Evolutionary conservation across 139 green algal genomes (phyloP).

Genomic region (Tetraselmis striata): DNA sequence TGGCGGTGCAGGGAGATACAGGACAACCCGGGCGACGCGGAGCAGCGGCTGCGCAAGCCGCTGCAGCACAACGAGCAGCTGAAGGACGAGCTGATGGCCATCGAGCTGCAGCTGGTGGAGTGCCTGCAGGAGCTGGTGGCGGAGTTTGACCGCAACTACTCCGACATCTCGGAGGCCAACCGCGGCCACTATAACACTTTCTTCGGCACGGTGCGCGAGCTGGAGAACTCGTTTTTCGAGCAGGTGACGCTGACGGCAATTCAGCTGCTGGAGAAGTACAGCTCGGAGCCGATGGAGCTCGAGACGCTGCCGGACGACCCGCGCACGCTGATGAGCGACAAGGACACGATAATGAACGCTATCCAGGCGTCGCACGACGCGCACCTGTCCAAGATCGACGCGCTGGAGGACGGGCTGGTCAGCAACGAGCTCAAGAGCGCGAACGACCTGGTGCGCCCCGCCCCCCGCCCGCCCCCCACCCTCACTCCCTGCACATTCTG

Average conservation of each 20-base stretch:
- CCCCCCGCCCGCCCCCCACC: no score
- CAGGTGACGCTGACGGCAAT: slow-evolving; percentile 30
- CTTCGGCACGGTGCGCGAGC: slow-evolving; percentile 63
- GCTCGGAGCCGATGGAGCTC: slow-evolving; percentile 5
- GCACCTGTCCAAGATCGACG: slow-evolving; percentile 60
- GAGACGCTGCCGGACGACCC: slow-evolving; percentile 14
- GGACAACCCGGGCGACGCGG: slow-evolving; percentile 25
- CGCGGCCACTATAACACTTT: slow-evolving; percentile 59
- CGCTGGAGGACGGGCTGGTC: slow-evolving; percentile 59
- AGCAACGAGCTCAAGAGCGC: slow-evolving; percentile 36
- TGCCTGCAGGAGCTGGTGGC: slow-evolving; percentile 40
- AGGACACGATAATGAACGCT: slow-evolving; percentile 36
- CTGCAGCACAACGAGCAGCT: slow-evolving; percentile 27
- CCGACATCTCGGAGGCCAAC: slow-evolving; percentile 57
- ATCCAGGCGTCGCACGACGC: slow-evolving; percentile 57
- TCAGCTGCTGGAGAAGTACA: slow-evolving; percentile 56
- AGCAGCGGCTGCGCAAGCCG: slow-evolving; percentile 18
- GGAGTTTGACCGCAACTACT: slow-evolving; percentile 73
- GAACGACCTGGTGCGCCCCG: slow-evolving; percentile 40
- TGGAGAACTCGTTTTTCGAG: slow-evolving; percentile 55
- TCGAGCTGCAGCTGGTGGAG: slow-evolving; percentile 55
- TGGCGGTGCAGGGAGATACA: not conserved
- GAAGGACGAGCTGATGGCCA: slow-evolving; percentile 52
- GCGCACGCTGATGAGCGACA: slow-evolving; percentile 31
- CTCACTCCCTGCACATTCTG: no score